Percentiles rank a stretch among this genome's conserved stretches.
These are phyloP conservation scores for Radiomyces spectabilis DNA, from an alignment of 192 early-diverging fungal genomes.

Conservation along the genomic window DNA sequence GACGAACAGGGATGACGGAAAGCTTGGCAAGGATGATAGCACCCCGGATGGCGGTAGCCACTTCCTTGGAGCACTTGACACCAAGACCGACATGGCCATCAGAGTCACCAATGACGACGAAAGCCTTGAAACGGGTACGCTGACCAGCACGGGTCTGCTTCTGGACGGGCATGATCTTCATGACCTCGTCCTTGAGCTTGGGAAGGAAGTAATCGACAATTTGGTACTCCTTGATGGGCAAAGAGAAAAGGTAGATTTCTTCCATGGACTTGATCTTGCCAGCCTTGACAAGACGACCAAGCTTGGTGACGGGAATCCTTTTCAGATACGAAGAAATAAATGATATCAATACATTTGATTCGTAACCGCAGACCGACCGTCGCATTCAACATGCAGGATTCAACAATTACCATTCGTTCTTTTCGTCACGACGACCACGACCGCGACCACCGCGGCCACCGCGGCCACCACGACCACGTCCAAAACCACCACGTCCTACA, in stretches of 20 bases:
- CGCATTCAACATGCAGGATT: not conserved
- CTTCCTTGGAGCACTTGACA: slow-evolving; percentile 99
- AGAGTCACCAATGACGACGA: slow-evolving; percentile 95
- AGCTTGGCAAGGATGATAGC: slow-evolving; percentile 99
- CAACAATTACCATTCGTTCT: slow-evolving; percentile 59
- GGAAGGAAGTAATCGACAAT: slow-evolving; percentile 94
- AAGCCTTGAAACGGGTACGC: slow-evolving; percentile 99
- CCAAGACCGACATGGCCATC: slow-evolving; percentile 98
- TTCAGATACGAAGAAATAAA: not conserved
- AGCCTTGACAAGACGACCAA: slow-evolving; percentile 98
- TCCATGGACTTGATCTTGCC: slow-evolving; percentile 95
- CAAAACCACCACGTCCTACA: slow-evolving; percentile 71
- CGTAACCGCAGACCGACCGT: not conserved
- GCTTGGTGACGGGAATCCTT: slow-evolving; percentile 94
- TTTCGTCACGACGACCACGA: slow-evolving; percentile 71
- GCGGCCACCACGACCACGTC: slow-evolving; percentile 69
- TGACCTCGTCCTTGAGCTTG: slow-evolving; percentile 97
- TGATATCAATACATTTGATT: slow-evolving; percentile 1
- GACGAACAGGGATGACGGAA: slow-evolving; percentile 94
- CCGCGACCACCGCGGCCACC: slow-evolving; percentile 72
- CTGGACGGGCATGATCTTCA: slow-evolving; percentile 99
- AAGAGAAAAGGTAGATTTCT: slow-evolving; percentile 96
- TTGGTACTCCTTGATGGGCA: slow-evolving; percentile 99
- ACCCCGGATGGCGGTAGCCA: slow-evolving; percentile 96
- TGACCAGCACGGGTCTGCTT: slow-evolving; percentile 99